Evolutionary conservation across 352 stramenopile genomes (phyloP).

Genomic region (Phytopythium helicoides): DNA sequence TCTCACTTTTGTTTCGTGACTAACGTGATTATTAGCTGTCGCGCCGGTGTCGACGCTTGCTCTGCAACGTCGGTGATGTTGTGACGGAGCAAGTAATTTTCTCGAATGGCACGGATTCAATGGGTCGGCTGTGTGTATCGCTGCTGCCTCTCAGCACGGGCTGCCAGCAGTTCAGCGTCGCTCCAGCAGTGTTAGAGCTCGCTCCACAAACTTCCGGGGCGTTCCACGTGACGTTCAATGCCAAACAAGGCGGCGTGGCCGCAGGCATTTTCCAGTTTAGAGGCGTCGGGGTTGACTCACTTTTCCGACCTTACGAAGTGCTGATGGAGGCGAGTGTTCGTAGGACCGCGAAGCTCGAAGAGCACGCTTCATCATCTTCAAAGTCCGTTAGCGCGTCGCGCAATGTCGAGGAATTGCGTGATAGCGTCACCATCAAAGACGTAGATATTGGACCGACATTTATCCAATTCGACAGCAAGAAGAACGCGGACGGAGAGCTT

Average conservation of each 20-base stretch:
- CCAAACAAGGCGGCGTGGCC: slow-evolving; percentile 51
- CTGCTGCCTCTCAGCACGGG: slow-evolving; percentile 78
- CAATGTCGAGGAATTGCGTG: slow-evolving; percentile 46
- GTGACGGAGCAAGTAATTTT: slow-evolving; percentile 80
- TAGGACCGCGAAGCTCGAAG: slow-evolving; percentile 26
- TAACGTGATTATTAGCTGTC: slow-evolving; percentile 26
- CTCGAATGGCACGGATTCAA: slow-evolving; percentile 54
- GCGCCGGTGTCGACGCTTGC: slow-evolving; percentile 58
- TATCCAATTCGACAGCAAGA: slow-evolving; percentile 46
- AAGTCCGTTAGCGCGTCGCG: background rate
- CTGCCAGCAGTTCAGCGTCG: slow-evolving; percentile 81
- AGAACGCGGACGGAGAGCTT: slow-evolving; percentile 19
- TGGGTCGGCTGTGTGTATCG: slow-evolving; percentile 72
- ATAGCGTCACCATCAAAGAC: slow-evolving; percentile 33
- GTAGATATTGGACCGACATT: slow-evolving; percentile 63
- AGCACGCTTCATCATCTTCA: slow-evolving; percentile 1
- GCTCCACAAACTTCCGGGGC: slow-evolving; percentile 49
- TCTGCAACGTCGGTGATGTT: slow-evolving; percentile 66
- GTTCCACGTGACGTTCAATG: slow-evolving; percentile 71
- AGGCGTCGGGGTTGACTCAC: slow-evolving; percentile 55
- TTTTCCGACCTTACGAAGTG: slow-evolving; percentile 78
- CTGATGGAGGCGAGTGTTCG: slow-evolving; percentile 82
- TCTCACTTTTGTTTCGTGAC: too few relatives aligned
- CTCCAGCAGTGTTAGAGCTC: slow-evolving; percentile 74
- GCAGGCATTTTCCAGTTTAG: slow-evolving; percentile 87